Base-by-base conservation (phyloP, 179 eudicot species). In the Heliamphora pulchella region DNA sequence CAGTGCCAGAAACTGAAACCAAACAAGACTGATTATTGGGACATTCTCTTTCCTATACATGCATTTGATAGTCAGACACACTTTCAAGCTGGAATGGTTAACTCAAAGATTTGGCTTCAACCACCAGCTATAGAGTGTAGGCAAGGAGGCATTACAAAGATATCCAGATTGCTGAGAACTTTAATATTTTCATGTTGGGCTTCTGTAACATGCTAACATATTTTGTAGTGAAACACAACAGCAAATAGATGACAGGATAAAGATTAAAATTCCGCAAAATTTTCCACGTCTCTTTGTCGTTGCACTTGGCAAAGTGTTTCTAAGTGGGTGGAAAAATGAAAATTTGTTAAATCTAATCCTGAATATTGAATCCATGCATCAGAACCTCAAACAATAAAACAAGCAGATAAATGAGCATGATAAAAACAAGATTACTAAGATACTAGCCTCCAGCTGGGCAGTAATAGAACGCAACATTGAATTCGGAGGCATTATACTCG, bases 401-500 rank as follows among this genome's bases (percentile, higher is more conserved):
- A 66, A 53, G 39, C 43, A 48, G 4, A 69, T 4, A 53, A 74
- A 69, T 47, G 74, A 31, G 54, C 5, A 59, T 43, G 71, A 53
- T 72, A 66, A 13, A 41, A 17, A 72, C 50, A 71, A 72, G 8
- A 18, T 75, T 84, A 92, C 94, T 89, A 81, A 86, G 53, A 74
- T 70, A 80, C 83, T 88, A 73, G 84, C n/a, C 50, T 87, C 89
- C 71, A 70, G 44, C 66, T 83, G 84, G 69, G 79, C 71, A 0
- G 81, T 68, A 74, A 83, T 82, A 57, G 88, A 81, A 48, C 89
- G 54, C 1, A 87, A 17, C n/a, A 39, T 7, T 66, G 71, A 66
- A 66, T 66, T 66, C 3, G 47, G 13, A 66, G 71, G 8, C 71
- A 3, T 11, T 0, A 2, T 66, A 66, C 71, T 80, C 22, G 85